Evolutionary conservation across 352 stramenopile species (phyloP).

Genomic region (Phytophthora pisi): DNA sequence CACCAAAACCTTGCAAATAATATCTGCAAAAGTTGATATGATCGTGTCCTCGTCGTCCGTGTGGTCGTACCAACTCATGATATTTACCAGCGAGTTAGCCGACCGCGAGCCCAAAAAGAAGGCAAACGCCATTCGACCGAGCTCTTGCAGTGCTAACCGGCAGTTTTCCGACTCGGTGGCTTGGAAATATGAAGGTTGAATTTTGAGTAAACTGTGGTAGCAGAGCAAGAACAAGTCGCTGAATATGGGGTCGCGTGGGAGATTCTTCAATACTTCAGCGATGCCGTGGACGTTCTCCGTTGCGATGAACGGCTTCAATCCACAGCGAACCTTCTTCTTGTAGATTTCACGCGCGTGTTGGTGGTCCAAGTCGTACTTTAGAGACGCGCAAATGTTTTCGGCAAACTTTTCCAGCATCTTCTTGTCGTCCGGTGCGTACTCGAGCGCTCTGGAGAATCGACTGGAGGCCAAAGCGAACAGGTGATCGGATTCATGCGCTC

Average conservation of each 20-base stretch:
- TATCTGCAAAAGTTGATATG: slow-evolving; percentile 62
- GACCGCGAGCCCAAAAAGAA: slow-evolving; percentile 72
- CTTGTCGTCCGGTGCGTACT: slow-evolving; percentile 66
- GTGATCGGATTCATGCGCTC: slow-evolving; percentile 69
- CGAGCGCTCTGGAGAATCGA: slow-evolving; percentile 68
- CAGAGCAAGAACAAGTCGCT: slow-evolving; percentile 80
- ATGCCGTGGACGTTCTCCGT: slow-evolving; percentile 77
- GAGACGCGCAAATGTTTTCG: slow-evolving; percentile 80
- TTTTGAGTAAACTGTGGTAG: slow-evolving; percentile 58
- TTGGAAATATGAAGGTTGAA: slow-evolving; percentile 68
- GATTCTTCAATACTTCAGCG: slow-evolving; percentile 81
- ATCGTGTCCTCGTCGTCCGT: slow-evolving; percentile 48
- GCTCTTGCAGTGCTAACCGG: slow-evolving; percentile 50
- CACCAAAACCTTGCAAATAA: slow-evolving; percentile 65
- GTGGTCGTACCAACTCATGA: slow-evolving; percentile 51
- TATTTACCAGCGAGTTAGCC: slow-evolving; percentile 61
- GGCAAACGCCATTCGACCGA: slow-evolving; percentile 65
- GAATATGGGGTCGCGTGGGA: slow-evolving; percentile 75
- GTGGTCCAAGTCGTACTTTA: slow-evolving; percentile 85
- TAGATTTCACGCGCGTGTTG: slow-evolving; percentile 68
- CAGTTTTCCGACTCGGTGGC: slow-evolving; percentile 52
- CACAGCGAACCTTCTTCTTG: slow-evolving; percentile 82
- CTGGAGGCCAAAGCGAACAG: slow-evolving; percentile 77
- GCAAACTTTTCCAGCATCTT: slow-evolving; percentile 74
- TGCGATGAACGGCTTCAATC: slow-evolving; percentile 56